Percentiles rank a stretch among this genome's conserved stretches.
phyloP scores from a whole-genome alignment of 495 filamentous ascomycete genomes.

The Tricharina praecox region DNA sequence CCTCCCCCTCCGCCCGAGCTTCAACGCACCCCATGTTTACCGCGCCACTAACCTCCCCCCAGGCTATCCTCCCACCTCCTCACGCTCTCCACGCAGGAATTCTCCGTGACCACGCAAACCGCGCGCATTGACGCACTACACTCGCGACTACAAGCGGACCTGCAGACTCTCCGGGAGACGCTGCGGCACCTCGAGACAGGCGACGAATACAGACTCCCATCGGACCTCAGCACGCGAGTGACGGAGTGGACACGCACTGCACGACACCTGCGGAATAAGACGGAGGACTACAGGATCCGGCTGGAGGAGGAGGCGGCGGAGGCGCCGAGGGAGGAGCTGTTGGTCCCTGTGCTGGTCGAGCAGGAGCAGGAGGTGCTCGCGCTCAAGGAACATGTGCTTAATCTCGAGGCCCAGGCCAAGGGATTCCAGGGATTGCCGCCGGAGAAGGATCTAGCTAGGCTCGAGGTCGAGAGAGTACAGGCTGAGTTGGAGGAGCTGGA shows the following conservation, averaged over 20 bases:
- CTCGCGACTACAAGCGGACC: conserved; percentile 26
- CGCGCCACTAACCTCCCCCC: not conserved
- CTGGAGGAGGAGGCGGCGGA: conserved; percentile 30
- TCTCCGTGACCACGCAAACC: conserved; percentile 15
- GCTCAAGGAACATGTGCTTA: conserved; percentile 36
- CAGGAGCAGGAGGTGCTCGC: conserved; percentile 38
- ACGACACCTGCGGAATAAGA: conserved; percentile 37
- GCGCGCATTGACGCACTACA: conserved; percentile 16
- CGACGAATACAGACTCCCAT: conserved; percentile 29
- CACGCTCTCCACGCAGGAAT: conserved; percentile 17
- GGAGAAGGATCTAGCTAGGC: conserved; percentile 46
- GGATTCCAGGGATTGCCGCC: conserved; percentile 53
- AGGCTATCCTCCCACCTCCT: conserved; percentile 17
- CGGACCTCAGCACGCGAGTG: conserved; percentile 33
- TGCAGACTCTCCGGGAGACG: conserved; percentile 28
- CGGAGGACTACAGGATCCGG: conserved; percentile 39
- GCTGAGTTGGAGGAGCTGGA: conserved; percentile 41
- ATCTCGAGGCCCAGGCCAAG: conserved; percentile 40
- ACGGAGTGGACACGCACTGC: conserved; percentile 38
- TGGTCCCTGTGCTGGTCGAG: conserved; percentile 35
- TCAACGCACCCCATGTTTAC: no score
- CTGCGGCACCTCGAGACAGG: conserved; percentile 30
- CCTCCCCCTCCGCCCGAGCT: not conserved
- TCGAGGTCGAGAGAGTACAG: conserved; percentile 47
- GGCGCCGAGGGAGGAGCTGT: conserved; percentile 28